Conservation (phyloP, 2,329 filamentous ascomycete species). For the Colletotrichum brevisporum region DNA sequence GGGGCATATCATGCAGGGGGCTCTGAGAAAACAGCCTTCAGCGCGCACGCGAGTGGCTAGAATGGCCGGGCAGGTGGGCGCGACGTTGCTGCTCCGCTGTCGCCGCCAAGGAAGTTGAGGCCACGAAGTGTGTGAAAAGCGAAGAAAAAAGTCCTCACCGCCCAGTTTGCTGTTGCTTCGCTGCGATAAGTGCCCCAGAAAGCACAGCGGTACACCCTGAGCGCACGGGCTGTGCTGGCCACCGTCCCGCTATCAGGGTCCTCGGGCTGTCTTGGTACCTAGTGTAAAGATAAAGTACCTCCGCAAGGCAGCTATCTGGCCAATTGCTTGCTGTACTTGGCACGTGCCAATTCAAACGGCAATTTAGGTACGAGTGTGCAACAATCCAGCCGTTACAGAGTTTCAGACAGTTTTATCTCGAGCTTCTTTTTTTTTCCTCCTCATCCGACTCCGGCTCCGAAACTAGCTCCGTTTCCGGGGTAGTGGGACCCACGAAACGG, state of each 20-base stretch:
- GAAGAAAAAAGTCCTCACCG: conserved; percentile 39
- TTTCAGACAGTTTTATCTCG: neutral
- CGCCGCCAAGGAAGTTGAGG: conserved; percentile 35
- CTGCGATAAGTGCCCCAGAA: neutral
- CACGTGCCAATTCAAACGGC: neutral
- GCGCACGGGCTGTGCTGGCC: neutral
- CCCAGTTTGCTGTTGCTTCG: conserved; percentile 18
- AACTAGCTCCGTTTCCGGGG: neutral
- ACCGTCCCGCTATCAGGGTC: neutral
- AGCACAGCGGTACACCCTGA: neutral
- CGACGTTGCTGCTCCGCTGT: conserved; percentile 8
- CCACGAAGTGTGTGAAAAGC: conserved; percentile 26
- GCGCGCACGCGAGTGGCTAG: conserved; percentile 17
- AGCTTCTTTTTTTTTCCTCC: neutral
- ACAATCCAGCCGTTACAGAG: neutral
- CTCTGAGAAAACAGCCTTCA: conserved; percentile 20
- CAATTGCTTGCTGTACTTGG: no score
- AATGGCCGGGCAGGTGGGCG: neutral
- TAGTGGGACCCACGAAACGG: neutral
- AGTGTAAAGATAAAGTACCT: no score
- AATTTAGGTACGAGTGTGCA: neutral
- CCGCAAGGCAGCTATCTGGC: no score
- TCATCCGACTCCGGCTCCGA: neutral
- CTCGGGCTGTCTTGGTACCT: neutral
- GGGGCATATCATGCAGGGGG: conserved; percentile 25